A percentile compares a stretch with the other conserved stretches of the same genome.
Evolutionary conservation across 2,329 filamentous ascomycete species (phyloP).

Genomic region (Aspergillus versicolor): DNA sequence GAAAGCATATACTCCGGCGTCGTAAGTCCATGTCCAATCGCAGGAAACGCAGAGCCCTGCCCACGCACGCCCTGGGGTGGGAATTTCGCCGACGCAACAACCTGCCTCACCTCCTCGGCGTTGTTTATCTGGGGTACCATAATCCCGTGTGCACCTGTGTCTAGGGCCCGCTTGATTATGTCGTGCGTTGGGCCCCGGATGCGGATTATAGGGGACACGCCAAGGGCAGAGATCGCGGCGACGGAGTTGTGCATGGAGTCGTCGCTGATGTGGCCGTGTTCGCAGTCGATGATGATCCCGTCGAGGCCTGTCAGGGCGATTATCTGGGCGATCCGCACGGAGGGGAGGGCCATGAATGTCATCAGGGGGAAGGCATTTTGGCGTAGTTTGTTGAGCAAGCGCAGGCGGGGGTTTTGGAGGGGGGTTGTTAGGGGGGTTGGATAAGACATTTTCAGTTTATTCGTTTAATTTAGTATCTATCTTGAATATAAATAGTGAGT

Average conservation of each 20-base stretch:
- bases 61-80: constrained; percentile 31
- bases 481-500: no score
- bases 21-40: constrained; percentile 32
- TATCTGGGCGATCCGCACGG: constrained; percentile 50
- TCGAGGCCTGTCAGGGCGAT: constrained; percentile 65
- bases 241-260: constrained; percentile 30
- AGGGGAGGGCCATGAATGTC: constrained; percentile 52
- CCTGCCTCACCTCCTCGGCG: constrained; percentile 44
- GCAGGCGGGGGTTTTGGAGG: background rate
- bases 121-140: constrained; percentile 51
- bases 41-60: constrained; percentile 27
- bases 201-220: constrained; percentile 26
- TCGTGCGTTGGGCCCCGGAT: constrained; percentile 20
- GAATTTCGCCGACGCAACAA: constrained; percentile 28
- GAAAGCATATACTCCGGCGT: constrained; percentile 33
- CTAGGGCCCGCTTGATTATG: constrained; percentile 27
- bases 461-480: no score
- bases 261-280: constrained; percentile 30
- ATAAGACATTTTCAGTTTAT: constrained; percentile 16
- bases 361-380: constrained; percentile 43
- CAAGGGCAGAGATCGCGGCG: constrained; percentile 25
- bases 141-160: constrained; percentile 46
- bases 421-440: constrained; percentile 31
- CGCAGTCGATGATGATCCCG: constrained; percentile 53
- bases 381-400: constrained; percentile 45